Evolutionary conservation across 805 yeast species (phyloP).

Genomic region (Myxozyma sirexii): DNA sequence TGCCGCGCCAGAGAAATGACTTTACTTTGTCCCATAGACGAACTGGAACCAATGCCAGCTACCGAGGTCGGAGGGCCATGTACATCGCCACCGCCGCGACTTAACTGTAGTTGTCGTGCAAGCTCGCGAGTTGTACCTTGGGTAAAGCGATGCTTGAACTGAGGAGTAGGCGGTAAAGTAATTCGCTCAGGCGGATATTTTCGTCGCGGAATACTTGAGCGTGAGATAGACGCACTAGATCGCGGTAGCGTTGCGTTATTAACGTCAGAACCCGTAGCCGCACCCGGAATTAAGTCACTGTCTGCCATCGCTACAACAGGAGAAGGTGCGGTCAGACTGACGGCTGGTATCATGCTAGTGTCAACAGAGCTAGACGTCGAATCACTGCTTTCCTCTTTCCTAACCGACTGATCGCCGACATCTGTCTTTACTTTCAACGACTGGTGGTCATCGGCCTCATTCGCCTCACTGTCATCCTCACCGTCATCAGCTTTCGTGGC

Average conservation of each 20-base stretch:
- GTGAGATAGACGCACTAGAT: background rate
- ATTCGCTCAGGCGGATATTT: slow-evolving; percentile 25
- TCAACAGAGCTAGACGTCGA: background rate
- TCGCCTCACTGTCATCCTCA: background rate
- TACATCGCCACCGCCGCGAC: slow-evolving; percentile 23
- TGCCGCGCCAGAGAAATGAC: slow-evolving; percentile 57
- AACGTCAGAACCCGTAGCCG: background rate
- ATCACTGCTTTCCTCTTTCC: too few relatives aligned
- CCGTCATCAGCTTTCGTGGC: background rate
- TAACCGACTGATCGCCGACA: background rate
- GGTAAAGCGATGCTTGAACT: slow-evolving; percentile 26
- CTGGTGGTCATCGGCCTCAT: background rate
- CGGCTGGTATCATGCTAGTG: background rate
- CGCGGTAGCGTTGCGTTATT: background rate
- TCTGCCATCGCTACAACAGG: background rate
- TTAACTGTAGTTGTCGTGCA: slow-evolving; percentile 32
- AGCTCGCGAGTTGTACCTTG: slow-evolving; percentile 35
- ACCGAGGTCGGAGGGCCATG: slow-evolving; percentile 23
- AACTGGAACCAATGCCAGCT: slow-evolving; percentile 17
- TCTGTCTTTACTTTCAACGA: background rate
- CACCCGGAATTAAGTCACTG: too few relatives aligned
- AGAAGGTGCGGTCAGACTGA: background rate
- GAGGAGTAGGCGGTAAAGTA: slow-evolving; percentile 17
- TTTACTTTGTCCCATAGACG: slow-evolving; percentile 23
- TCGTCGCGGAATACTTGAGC: slow-evolving; percentile 10